A percentile compares a stretch with the other conserved stretches of the same genome.
These are phyloP conservation scores for Sporothrix curviconia DNA, from an alignment of 2,329 filamentous ascomycete species.

Conservation along the genomic window DNA sequence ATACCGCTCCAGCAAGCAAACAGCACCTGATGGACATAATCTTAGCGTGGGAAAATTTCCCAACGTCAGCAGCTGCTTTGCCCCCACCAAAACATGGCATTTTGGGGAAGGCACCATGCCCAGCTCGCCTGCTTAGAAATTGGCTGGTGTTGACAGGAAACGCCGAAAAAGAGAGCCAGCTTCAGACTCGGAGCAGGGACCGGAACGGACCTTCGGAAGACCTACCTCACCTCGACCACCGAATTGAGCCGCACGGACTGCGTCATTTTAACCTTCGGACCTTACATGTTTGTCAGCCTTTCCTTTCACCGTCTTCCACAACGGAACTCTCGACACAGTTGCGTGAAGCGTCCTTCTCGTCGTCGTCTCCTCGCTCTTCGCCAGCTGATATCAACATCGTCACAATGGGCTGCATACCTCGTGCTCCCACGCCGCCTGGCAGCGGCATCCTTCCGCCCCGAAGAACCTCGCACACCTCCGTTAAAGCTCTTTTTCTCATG, in stretches of 20 bases:
- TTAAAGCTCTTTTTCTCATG: background rate
- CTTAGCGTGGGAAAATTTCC: background rate
- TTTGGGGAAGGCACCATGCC: too few species aligned
- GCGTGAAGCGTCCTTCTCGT: too few species aligned
- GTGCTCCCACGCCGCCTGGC: slow-evolving; percentile 1
- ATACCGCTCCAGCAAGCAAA: background rate
- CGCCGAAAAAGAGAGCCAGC: too few species aligned
- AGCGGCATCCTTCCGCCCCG: background rate
- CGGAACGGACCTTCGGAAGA: too few species aligned
- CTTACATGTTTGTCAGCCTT: too few species aligned
- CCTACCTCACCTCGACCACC: too few species aligned
- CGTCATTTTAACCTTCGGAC: too few species aligned
- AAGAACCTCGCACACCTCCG: background rate
- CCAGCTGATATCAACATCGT: too few species aligned
- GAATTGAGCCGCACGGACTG: too few species aligned
- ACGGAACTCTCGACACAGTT: background rate
- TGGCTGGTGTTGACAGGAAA: slow-evolving; percentile 6
- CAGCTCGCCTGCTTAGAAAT: slow-evolving; percentile 16
- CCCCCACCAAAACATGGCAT: background rate
- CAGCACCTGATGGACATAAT: background rate
- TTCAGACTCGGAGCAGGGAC: too few species aligned
- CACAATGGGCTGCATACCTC: background rate
- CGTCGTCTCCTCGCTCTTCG: background rate
- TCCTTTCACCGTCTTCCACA: too few species aligned
- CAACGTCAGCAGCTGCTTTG: background rate